These are phyloP conservation scores for Rhodotorula sp. DNA, from an alignment of 1,284 basidiomycete genomes.

Conservation along the genomic window DNA sequence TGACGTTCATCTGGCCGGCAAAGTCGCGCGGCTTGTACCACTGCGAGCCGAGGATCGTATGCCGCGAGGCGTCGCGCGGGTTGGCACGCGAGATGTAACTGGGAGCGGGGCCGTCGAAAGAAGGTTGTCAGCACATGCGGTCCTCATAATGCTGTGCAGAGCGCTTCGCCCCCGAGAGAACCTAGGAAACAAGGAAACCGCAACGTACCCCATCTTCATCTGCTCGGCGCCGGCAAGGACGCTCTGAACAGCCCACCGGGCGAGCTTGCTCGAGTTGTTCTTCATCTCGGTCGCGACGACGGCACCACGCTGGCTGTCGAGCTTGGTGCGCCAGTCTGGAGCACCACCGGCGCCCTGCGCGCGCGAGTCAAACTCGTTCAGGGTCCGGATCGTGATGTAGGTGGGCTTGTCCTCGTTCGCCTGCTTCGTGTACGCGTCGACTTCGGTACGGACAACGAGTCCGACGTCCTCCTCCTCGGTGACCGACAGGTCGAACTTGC, in stretches of 20 bases:
- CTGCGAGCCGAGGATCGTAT: constrained; percentile 92
- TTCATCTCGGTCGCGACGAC: constrained; percentile 99
- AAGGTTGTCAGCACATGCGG: background rate
- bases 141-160: background rate
- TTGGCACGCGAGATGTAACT: constrained; percentile 82
- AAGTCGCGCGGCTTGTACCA: constrained; percentile 94
- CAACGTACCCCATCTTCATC: constrained; percentile 91
- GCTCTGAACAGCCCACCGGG: constrained; percentile 95
- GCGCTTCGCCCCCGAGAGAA: too few relatives aligned
- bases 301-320: constrained; percentile 94
- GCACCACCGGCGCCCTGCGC: constrained; percentile 87
- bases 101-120: background rate
- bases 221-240: constrained; percentile 92
- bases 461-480: constrained; percentile 87
- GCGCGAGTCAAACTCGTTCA: constrained; percentile 97
- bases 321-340: constrained; percentile 93
- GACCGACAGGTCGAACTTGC: constrained; percentile 89
- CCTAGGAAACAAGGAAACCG: constrained; percentile 3
- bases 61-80: constrained; percentile 90
- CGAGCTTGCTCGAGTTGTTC: constrained; percentile 98
- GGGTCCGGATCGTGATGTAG: constrained; percentile 85
- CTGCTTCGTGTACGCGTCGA: constrained; percentile 78
- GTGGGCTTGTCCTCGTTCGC: constrained; percentile 37
- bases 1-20: constrained; percentile 92
- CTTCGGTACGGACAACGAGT: constrained; percentile 91